Conservation (phyloP, 2,329 filamentous ascomycete genomes). For the Ascochyta rabiei region DNA sequence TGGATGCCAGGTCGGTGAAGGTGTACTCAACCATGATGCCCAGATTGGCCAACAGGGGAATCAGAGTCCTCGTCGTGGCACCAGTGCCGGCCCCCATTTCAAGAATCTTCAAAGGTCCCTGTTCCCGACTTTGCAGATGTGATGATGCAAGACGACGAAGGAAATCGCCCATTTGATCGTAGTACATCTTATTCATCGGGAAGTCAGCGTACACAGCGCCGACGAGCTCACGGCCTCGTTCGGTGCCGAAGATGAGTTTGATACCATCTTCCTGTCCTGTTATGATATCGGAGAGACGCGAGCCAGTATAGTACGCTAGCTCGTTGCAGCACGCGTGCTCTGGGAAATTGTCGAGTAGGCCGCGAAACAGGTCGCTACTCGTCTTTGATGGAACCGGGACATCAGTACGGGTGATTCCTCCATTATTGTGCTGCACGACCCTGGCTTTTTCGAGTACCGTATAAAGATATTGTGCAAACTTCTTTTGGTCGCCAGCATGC, state of each 20-base stretch:
- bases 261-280: conserved; percentile 47
- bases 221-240: conserved; percentile 2
- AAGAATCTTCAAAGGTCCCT: conserved; percentile 34
- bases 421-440: conserved; percentile 7
- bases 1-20: conserved; percentile 49
- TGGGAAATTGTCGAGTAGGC: conserved; percentile 39
- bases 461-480: conserved; percentile 24
- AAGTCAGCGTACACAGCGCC: not conserved
- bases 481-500: conserved; percentile 10
- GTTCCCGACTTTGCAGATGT: not conserved
- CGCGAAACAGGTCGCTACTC: conserved; percentile 24
- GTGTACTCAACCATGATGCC: conserved; percentile 47
- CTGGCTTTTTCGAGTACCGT: conserved; percentile 19
- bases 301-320: conserved; percentile 42
- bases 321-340: conserved; percentile 38
- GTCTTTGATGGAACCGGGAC: not conserved
- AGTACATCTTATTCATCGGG: conserved; percentile 5
- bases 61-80: conserved; percentile 44
- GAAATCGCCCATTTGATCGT: conserved; percentile 26
- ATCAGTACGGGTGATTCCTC: conserved; percentile 1
- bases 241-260: conserved; percentile 48
- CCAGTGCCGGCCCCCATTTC: conserved; percentile 51
- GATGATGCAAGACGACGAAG: not conserved
- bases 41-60: conserved; percentile 32
- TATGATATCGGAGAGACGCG: conserved; percentile 46